Conservation (phyloP, 371 early-diverging fungal genomes). For the Entomophthora muscae region DNA sequence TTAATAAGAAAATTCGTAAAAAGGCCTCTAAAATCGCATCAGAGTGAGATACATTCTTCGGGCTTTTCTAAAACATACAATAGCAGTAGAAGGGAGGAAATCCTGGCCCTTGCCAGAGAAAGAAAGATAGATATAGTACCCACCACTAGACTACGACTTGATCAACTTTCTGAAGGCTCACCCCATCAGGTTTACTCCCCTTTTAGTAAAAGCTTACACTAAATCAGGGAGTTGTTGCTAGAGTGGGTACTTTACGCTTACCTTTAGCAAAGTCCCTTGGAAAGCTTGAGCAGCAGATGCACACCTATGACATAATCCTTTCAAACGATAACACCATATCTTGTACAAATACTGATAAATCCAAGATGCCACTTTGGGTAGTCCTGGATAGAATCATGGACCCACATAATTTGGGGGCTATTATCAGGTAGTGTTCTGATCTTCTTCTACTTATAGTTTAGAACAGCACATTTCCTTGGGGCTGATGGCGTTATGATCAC, state of each 20-base stretch:
- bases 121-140: background rate
- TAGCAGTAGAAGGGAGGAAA: background rate
- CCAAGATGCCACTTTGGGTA: background rate
- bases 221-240: background rate
- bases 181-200: background rate
- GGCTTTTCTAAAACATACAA: background rate
- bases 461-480: background rate
- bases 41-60: background rate
- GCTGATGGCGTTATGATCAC: background rate
- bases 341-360: no score
- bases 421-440: background rate
- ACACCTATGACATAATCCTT: background rate
- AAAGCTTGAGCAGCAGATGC: background rate
- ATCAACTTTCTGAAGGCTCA: background rate
- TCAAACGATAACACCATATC: background rate
- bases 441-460: background rate
- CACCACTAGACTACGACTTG: background rate
- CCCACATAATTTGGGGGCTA: slow-evolving; percentile 5
- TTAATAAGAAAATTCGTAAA: background rate
- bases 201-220: background rate
- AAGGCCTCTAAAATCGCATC: background rate
- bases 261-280: background rate
- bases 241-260: background rate
- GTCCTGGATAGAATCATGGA: background rate
- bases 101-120: background rate